Base-by-base conservation (phyloP, 2,329 filamentous ascomycete species). In the Lasiodiplodia citricola region DNA sequence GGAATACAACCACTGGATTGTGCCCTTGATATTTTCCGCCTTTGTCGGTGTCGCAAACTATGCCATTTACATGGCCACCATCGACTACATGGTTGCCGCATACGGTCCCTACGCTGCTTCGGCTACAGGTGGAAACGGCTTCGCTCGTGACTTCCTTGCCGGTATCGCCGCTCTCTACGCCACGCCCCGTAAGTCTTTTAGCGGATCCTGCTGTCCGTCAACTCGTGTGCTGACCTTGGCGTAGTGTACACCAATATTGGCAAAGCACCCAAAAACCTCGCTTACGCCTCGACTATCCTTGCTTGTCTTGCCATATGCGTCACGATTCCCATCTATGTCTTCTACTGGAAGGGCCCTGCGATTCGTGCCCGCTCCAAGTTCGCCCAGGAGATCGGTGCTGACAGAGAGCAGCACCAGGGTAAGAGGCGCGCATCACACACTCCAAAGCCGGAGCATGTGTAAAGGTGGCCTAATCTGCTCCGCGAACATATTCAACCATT, bases 21-120 rank as follows among this genome's bases (percentile, higher is more conserved):
- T 85, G 0, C 88, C 89, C 2, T 87, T 90, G 81, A 80, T 92
- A 57, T 92, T 90, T 71, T 84, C 86, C 1, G 84, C 83, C 18
- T 81, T 92, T 55, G 88, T 93, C 63, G 91, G 90, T 25, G 89
- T 93, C 64, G 91, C 91, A 67, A 93, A 93, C 74, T 91, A 91
- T 69, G 82, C 87, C 41, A 92, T 92, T 69, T 92, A 92, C 80
- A 91, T 92, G 88, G 89, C 90, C 1, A 92, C 90, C 1, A 91
- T 92, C 71, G 90, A 93, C 78, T 93, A 93, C 80, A 92, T 92
- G 87, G 87, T 92, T 16, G 89, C 88, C 63, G 88, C 90, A 0
- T 91, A 92, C 73, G 91, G 91, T 0, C 87, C 88, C 0, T 93
- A 92, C 76, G 88, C 90, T 2, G 91, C 91, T 1, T 92, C 90